Percentiles rank a stretch among this genome's conserved stretches.
phyloP scores from a whole-genome alignment of 768 basidiomycete species.

The Suillus fuscotomentosus region DNA sequence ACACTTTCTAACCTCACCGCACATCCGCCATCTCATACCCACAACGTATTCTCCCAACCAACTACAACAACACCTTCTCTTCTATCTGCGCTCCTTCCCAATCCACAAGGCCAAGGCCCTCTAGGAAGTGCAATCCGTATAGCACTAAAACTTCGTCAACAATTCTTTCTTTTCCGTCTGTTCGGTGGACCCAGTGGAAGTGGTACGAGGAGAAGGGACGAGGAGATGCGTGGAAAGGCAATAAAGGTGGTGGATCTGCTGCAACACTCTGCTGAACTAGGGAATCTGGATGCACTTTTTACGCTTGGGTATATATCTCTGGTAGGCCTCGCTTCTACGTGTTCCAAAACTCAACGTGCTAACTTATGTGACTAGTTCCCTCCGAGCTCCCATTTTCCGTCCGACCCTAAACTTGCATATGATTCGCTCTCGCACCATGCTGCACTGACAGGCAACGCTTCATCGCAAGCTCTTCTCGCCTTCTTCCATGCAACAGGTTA shows the following conservation, averaged over 20 bases:
- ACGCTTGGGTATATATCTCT: slow-evolving; percentile 65
- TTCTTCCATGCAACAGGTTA: slow-evolving; percentile 93
- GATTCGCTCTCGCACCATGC: slow-evolving; percentile 66
- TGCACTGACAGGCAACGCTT: slow-evolving; percentile 71
- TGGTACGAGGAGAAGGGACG: slow-evolving; percentile 53
- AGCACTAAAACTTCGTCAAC: slow-evolving; percentile 60
- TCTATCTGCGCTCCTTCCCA: slow-evolving; percentile 66
- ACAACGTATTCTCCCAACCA: slow-evolving; percentile 41
- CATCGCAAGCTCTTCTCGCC: slow-evolving; percentile 81
- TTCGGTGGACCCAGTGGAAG: slow-evolving; percentile 39
- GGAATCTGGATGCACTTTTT: slow-evolving; percentile 71
- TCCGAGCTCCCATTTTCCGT: slow-evolving; percentile 62
- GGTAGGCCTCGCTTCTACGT: slow-evolving; percentile 39
- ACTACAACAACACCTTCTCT: slow-evolving; percentile 48
- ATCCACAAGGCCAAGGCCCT: slow-evolving; percentile 74
- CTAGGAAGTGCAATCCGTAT: slow-evolving; percentile 70
- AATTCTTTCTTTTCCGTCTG: slow-evolving; percentile 48
- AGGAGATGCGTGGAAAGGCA: slow-evolving; percentile 67
- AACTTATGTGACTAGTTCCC: slow-evolving; percentile 51
- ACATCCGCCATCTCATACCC: slow-evolving; percentile 52
- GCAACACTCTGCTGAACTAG: slow-evolving; percentile 78
- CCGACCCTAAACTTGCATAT: slow-evolving; percentile 62
- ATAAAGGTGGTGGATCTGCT: slow-evolving; percentile 81
- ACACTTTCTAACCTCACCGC: slow-evolving; percentile 68
- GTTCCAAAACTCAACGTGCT: background rate